These are phyloP conservation scores for Teunomyces pallodes DNA, from an alignment of 805 yeast genomes.

Conservation along the genomic window DNA sequence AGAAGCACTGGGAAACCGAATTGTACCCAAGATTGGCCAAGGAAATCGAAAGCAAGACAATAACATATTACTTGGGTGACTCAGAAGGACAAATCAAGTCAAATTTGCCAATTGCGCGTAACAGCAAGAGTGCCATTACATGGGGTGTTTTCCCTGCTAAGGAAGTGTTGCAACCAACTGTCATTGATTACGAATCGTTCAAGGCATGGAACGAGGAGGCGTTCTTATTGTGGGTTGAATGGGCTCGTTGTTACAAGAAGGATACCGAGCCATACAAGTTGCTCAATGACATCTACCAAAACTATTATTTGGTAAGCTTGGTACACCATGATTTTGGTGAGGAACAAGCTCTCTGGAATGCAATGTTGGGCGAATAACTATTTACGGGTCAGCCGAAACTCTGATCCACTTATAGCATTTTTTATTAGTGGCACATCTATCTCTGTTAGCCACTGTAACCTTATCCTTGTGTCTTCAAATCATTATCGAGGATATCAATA, in stretches of 20 bases:
- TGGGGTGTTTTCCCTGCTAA: constrained; percentile 97
- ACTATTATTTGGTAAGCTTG: constrained; percentile 76
- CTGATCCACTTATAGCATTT: not conserved
- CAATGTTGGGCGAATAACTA: constrained; percentile 41
- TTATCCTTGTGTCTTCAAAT: constrained; percentile 11
- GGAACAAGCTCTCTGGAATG: constrained; percentile 75
- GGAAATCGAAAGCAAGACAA: constrained; percentile 37
- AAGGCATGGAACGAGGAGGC: constrained; percentile 97
- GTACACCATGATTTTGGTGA: constrained; percentile 81
- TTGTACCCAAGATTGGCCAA: constrained; percentile 51
- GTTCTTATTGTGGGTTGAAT: constrained; percentile 83
- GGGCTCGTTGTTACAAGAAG: constrained; percentile 79
- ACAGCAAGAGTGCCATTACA: constrained; percentile 77
- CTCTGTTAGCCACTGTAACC: not conserved
- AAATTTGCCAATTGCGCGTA: constrained; percentile 46
- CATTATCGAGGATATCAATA: constrained; percentile 35
- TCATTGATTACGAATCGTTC: constrained; percentile 88
- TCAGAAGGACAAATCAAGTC: constrained; percentile 55
- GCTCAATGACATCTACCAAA: constrained; percentile 57
- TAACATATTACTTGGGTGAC: constrained; percentile 78
- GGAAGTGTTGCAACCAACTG: constrained; percentile 88
- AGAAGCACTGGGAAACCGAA: constrained; percentile 59
- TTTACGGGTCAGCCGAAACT: constrained; percentile 3
- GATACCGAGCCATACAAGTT: constrained; percentile 55
- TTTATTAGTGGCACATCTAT: too few relatives aligned